A percentile compares a stretch with the other conserved stretches of the same genome.
phyloP scores from a whole-genome alignment of 306 rosid genomes.

The Lupinus albus region DNA sequence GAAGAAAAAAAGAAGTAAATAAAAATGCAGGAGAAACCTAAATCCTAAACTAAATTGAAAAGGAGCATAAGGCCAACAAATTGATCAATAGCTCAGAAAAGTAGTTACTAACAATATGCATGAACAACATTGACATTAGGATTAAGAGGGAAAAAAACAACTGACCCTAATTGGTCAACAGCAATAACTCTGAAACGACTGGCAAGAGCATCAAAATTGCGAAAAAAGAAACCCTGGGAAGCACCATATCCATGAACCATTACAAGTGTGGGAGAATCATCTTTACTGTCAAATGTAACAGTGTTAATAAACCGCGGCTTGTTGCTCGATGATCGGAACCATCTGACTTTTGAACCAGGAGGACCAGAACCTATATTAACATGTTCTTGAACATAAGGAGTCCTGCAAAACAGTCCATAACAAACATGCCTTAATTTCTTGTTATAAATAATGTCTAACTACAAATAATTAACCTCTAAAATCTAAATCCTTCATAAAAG shows the following conservation, averaged over 20 bases:
- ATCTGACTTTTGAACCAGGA: slow-evolving; percentile 83
- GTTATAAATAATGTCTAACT: too few species aligned
- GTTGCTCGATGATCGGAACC: slow-evolving; percentile 89
- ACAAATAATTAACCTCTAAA: too few species aligned
- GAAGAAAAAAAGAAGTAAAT: neutral
- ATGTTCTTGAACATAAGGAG: slow-evolving; percentile 84
- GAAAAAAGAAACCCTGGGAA: slow-evolving; percentile 93
- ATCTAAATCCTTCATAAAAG: too few species aligned
- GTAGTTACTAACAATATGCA: neutral
- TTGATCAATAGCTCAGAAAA: neutral
- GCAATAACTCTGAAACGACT: slow-evolving; percentile 81
- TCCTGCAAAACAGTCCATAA: slow-evolving; percentile 55
- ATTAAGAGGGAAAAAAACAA: slow-evolving; percentile 31
- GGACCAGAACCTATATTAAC: slow-evolving; percentile 94
- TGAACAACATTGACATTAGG: neutral
- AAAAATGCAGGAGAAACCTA: neutral
- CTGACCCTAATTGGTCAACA: slow-evolving; percentile 89
- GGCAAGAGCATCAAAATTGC: slow-evolving; percentile 90
- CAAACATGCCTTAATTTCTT: too few species aligned
- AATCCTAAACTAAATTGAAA: neutral
- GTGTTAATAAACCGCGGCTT: slow-evolving; percentile 80
- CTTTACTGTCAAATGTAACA: slow-evolving; percentile 72
- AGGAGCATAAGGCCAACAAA: slow-evolving; percentile 21
- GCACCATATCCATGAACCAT: slow-evolving; percentile 95
- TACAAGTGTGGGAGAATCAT: slow-evolving; percentile 77